Percentiles rank a stretch among this genome's conserved stretches.
Evolutionary conservation across 345 rosid genomes (phyloP).

Genomic region (Heritiera littoralis): DNA sequence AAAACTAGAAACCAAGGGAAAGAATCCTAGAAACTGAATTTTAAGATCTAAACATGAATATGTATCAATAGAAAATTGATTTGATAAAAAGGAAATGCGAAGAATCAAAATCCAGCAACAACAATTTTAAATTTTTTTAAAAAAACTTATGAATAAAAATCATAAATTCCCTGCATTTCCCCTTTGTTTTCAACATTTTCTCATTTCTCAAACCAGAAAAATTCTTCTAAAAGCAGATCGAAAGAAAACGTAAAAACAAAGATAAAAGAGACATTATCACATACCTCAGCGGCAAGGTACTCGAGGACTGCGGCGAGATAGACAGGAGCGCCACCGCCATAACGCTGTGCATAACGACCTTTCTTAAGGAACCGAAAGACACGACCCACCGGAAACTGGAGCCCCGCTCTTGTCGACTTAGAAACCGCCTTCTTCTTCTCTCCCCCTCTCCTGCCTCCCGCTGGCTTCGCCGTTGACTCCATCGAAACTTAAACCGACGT

Average conservation of each 20-base stretch:
- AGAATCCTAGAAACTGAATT: neutral
- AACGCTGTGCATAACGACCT: constrained; percentile 62
- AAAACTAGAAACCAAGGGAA: too few relatives aligned
- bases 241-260: too few relatives aligned
- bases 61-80: too few relatives aligned
- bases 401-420: constrained; percentile 65
- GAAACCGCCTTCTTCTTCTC: constrained; percentile 59
- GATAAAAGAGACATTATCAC: neutral
- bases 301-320: constrained; percentile 77
- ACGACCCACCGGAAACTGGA: constrained; percentile 79
- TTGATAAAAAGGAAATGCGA: neutral
- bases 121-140: too few relatives aligned
- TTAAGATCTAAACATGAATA: neutral
- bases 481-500: constrained; percentile 23
- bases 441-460: constrained; percentile 55
- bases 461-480: constrained; percentile 46
- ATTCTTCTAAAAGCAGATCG: too few relatives aligned
- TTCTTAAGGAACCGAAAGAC: constrained; percentile 63
- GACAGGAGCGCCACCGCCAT: constrained; percentile 68
- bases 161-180: too few relatives aligned
- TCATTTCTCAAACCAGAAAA: too few relatives aligned
- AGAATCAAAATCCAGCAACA: too few relatives aligned
- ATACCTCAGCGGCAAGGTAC: constrained; percentile 79
- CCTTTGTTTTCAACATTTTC: too few relatives aligned
- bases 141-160: too few relatives aligned